These are phyloP conservation scores for Petunia axillaris DNA, from an alignment of 257 asterid genomes.

Conservation along the genomic window DNA sequence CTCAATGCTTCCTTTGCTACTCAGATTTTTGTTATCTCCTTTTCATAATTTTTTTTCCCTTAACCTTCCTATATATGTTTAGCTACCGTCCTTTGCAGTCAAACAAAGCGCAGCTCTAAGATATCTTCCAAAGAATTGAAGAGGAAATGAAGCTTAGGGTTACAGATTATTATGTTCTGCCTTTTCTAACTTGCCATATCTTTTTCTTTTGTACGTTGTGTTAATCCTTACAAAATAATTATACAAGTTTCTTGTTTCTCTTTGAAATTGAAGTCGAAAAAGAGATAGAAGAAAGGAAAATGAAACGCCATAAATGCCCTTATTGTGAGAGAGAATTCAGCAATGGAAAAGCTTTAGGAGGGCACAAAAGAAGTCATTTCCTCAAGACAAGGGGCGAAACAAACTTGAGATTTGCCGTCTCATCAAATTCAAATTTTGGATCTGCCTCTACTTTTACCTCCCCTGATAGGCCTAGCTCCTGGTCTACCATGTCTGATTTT, in stretches of 20 bases:
- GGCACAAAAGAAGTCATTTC: slow-evolving; percentile 2
- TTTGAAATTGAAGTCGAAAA: neutral
- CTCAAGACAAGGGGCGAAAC: neutral
- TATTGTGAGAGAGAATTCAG: neutral
- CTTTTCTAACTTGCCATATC: neutral
- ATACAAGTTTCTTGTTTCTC: neutral
- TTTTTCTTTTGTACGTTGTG: neutral
- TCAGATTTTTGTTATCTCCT: neutral
- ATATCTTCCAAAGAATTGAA: neutral
- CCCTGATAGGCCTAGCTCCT: too few relatives aligned
- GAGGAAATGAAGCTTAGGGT: too few relatives aligned
- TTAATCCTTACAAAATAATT: neutral
- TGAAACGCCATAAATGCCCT: neutral
- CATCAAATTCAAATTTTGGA: too few relatives aligned
- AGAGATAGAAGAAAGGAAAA: neutral
- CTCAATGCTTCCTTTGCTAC: neutral
- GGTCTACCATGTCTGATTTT: too few relatives aligned
- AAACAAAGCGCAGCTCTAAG: neutral
- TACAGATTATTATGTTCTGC: neutral
- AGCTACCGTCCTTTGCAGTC: neutral
- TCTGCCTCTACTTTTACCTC: too few relatives aligned
- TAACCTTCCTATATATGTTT: neutral
- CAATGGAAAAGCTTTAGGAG: neutral
- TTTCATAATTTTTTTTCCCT: neutral
- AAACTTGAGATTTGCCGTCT: too few relatives aligned